Conservation (phyloP, 352 stramenopile species). For the Pythium apleroticum region DNA sequence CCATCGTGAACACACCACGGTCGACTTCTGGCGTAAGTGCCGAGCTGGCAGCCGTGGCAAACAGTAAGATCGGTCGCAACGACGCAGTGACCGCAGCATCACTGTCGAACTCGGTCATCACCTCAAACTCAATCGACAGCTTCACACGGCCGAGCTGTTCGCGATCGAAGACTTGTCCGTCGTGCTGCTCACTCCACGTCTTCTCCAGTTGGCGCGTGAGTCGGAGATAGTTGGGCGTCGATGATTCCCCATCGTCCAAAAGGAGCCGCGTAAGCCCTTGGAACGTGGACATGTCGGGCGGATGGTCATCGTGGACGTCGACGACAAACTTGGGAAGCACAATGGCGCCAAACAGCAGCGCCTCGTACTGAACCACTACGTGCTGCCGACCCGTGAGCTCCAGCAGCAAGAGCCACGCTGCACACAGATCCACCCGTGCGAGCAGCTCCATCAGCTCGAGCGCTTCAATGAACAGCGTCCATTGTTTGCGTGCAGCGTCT, state of each 20-base stretch:
- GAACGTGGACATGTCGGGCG: neutral
- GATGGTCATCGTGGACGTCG: neutral
- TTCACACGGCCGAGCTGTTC: conserved; percentile 11
- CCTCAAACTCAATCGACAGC: conserved; percentile 14
- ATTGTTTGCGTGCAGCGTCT: neutral
- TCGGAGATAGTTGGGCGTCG: neutral
- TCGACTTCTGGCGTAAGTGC: too few relatives aligned
- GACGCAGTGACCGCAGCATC: conserved; percentile 10
- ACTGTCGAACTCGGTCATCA: conserved; percentile 10
- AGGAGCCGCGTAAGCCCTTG: conserved; percentile 4
- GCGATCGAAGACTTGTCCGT: conserved; percentile 4
- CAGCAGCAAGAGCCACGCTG: neutral
- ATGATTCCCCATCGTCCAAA: too few relatives aligned
- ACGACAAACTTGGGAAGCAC: neutral
- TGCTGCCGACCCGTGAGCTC: neutral
- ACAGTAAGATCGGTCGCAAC: conserved; percentile 11
- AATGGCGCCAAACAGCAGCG: neutral
- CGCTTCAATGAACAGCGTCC: neutral
- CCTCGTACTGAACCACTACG: neutral
- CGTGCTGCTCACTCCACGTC: conserved; percentile 4
- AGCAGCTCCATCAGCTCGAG: neutral
- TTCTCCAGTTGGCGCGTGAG: neutral
- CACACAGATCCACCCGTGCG: neutral
- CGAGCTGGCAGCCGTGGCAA: neutral
- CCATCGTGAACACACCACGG: conserved; percentile 7